Percentiles rank a stretch among this genome's conserved stretches.
These are phyloP conservation scores for Cladosporium colombiae DNA, from an alignment of 2,329 filamentous ascomycete genomes.

Conservation along the genomic window DNA sequence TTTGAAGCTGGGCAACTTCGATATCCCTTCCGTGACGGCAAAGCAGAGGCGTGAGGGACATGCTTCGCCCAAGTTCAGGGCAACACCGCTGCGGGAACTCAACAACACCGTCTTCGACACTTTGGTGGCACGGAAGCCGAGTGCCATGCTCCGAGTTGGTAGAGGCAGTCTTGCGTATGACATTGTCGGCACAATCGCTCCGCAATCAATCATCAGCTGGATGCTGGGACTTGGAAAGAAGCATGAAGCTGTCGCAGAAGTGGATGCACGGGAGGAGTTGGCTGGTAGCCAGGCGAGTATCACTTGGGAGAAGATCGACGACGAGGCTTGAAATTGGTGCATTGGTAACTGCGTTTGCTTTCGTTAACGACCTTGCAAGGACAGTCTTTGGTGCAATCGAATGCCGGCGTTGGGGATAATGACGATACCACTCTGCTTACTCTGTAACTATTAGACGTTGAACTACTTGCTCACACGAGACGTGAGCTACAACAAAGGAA, in stretches of 20 bases:
- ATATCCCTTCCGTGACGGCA: constrained; percentile 66
- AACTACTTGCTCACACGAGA: background rate
- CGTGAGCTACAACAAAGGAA: background rate
- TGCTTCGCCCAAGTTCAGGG: constrained; percentile 27
- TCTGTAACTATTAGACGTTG: constrained; percentile 20
- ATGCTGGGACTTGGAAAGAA: constrained; percentile 75
- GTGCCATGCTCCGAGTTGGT: constrained; percentile 73
- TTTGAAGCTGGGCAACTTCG: constrained; percentile 88
- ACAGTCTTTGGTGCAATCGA: background rate
- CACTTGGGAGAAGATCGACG: constrained; percentile 50
- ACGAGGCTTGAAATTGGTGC: constrained; percentile 26
- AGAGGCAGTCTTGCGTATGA: constrained; percentile 83
- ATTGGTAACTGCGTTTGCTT: background rate
- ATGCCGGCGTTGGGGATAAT: constrained; percentile 13
- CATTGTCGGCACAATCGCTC: constrained; percentile 78
- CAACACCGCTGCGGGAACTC: constrained; percentile 71
- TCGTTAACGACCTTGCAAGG: background rate
- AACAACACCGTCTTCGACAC: constrained; percentile 91
- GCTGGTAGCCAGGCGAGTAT: constrained; percentile 45
- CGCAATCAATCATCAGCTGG: constrained; percentile 77
- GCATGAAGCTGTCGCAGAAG: constrained; percentile 26
- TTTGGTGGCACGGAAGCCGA: constrained; percentile 64
- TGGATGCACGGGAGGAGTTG: constrained; percentile 37
- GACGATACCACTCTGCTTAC: constrained; percentile 23
- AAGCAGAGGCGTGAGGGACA: constrained; percentile 43